Evolutionary conservation across 2,329 filamentous ascomycete genomes (phyloP).

Genomic region (Calonectria pseudoreteaudii): DNA sequence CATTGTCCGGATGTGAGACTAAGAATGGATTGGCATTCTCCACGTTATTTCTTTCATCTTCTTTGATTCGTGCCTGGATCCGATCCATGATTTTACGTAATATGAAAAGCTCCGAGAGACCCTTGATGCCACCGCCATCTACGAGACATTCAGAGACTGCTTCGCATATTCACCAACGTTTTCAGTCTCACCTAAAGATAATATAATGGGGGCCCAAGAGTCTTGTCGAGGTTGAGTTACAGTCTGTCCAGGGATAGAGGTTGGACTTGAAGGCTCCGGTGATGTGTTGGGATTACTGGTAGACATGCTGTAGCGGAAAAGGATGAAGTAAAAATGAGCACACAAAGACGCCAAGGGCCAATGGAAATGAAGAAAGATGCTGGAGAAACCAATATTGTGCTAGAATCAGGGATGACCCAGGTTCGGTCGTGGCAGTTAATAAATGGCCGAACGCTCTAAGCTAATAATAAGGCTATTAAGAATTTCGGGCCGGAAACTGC

Average conservation of each 20-base stretch:
- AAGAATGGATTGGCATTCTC: neutral
- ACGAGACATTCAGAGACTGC: neutral
- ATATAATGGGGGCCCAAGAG: neutral
- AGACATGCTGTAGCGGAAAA: neutral
- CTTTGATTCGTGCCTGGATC: neutral
- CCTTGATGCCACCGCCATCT: neutral
- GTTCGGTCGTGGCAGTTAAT: neutral
- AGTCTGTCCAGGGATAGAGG: neutral
- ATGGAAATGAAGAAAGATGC: neutral
- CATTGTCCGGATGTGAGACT: neutral
- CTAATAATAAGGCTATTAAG: neutral
- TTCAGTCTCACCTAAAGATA: neutral
- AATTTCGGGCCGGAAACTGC: neutral
- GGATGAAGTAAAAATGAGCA: neutral
- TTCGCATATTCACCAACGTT: neutral
- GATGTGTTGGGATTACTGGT: neutral
- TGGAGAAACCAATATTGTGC: neutral
- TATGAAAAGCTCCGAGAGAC: neutral
- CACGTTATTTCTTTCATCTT: neutral
- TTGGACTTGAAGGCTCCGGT: neutral
- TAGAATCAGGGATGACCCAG: neutral
- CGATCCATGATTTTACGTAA: neutral
- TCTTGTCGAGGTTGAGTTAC: neutral
- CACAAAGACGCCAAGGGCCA: neutral
- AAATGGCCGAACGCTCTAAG: neutral